Base-by-base conservation (phyloP, 2,329 filamentous ascomycete genomes). In the Coleophoma cylindrospora region DNA sequence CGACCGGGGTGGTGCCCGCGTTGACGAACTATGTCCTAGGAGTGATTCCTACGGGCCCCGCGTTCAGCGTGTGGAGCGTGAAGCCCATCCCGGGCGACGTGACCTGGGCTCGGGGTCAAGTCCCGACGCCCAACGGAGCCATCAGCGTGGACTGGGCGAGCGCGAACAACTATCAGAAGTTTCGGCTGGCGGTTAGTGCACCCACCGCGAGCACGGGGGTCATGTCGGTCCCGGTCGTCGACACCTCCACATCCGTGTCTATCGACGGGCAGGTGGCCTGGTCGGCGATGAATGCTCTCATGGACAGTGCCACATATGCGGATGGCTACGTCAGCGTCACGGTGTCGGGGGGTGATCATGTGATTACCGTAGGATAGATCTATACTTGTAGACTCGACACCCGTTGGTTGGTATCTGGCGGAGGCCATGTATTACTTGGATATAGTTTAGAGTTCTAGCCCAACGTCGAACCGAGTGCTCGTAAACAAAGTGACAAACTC, bases 1-100 rank as follows among this genome's bases (percentile, higher is more conserved):
- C 69, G 3, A 77, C 75, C 1, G 75, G 76, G 6, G 65, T 79
- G 14, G 71, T 75, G 40, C 73, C 76, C 1, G 60, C 74, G 7
- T 54, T 76, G 52, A 72, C 63, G 6, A 71, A 69, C 41, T 71
- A 74, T 38, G 66, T 79, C 1, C 64, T 79, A 0, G 75, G 76
- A 2, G 69, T 79, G 4, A 66, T 55, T 43, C 75, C 75, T 1
- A 62, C 65, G 6, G 64, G 61, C 4, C 70, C 72, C 0, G 76
- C 74, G 0, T 79, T 77, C 52, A 47, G 50, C 13, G 60, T 61
- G 1, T 78, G 70, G 67, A 59, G 50, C 3, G 60, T 77, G 1
- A 65, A 61, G 43, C 75, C 74, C 0, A 55, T 64, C 6, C 61
- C 63, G 3, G 61, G 61, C 1, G 61, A 64, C 34, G 48, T 76